Evolutionary conservation across 768 basidiomycete species (phyloP), one percentile per base, ranked within the genome.

Genomic region (Polyporus arcularius): DNA sequence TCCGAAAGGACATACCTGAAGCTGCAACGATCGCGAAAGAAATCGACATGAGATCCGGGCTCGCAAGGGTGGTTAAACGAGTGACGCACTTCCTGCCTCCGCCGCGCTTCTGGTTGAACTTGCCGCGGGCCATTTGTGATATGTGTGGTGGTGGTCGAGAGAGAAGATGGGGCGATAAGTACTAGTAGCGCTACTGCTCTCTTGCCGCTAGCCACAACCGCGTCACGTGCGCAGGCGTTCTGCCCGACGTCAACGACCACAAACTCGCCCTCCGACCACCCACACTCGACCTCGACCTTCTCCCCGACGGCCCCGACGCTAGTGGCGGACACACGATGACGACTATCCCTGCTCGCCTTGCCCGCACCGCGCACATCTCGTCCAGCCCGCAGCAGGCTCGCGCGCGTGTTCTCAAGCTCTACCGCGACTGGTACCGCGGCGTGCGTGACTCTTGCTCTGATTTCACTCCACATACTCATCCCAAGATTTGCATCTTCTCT

Each of bases 371-470:
- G 4, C 78, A 81, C 40, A 74, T 81, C n/a, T 92, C 92, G 0
- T 70, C 76, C 21, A 79, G 68, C 60, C 70, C 79, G 6, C 74
- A 77, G n/a, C 85, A 90, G 50, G 87, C 92, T 6, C 85, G 89
- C 32, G 75, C 75, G 21, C 82, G 92, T 38, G 86, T 85, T 10
- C 76, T 94, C 18, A 80, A 88, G 48, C 82, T 97, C 12, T 99
- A 98, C 79, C 81, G 96, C 60, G 88, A 87, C 72, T 99, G 96
- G 96, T 90, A 95, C 72, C 89, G 97, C 63, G 82, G 88, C 48
- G 96, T 97, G 70, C 67, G 92, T 84, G 43, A 53, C 53, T 65
- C 43, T 47, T 15, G 4, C 32, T 16, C 26, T 9, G 18, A 21
- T 15, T 28, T 12, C 49, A 42, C 30, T n/a, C 26, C 38, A 3